Percentiles rank a stretch among this genome's conserved stretches.
Conservation (phyloP, 164 flowering plant species). For the Akebia trifoliata region DNA sequence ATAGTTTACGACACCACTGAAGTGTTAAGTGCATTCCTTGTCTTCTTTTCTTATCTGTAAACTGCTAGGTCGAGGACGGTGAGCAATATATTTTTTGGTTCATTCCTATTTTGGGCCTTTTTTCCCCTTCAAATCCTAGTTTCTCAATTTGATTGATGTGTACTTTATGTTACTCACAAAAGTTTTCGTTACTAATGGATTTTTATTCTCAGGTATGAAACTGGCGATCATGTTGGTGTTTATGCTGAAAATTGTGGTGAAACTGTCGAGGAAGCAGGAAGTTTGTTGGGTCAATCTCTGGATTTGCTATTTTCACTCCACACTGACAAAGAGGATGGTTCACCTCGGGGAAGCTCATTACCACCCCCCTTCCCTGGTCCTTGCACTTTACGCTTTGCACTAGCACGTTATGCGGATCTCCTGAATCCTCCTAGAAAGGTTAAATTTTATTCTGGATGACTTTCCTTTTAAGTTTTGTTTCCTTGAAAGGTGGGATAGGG, state of each 20-base stretch:
- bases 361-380: conserved; percentile 84
- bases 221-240: conserved; percentile 95
- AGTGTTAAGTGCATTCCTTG: no score
- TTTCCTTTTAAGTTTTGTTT: no score
- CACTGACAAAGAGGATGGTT: conserved; percentile 72
- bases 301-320: conserved; percentile 70
- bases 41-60: no score
- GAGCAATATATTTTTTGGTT: not conserved
- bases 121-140: not conserved
- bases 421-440: conserved; percentile 86
- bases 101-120: not conserved
- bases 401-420: conserved; percentile 77
- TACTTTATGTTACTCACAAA: not conserved
- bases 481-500: no score
- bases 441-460: not conserved
- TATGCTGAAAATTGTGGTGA: conserved; percentile 71
- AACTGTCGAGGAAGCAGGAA: conserved; percentile 71
- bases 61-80: not conserved
- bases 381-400: conserved; percentile 68
- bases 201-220: conserved; percentile 61
- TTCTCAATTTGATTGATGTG: not conserved
- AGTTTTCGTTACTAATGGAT: not conserved
- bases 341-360: conserved; percentile 51
- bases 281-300: conserved; percentile 53
- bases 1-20: no score